Evolutionary conservation across 192 early-diverging fungal species (phyloP), one percentile per base, ranked within the genome.

Genomic region (Entophlyctis helioformis): DNA sequence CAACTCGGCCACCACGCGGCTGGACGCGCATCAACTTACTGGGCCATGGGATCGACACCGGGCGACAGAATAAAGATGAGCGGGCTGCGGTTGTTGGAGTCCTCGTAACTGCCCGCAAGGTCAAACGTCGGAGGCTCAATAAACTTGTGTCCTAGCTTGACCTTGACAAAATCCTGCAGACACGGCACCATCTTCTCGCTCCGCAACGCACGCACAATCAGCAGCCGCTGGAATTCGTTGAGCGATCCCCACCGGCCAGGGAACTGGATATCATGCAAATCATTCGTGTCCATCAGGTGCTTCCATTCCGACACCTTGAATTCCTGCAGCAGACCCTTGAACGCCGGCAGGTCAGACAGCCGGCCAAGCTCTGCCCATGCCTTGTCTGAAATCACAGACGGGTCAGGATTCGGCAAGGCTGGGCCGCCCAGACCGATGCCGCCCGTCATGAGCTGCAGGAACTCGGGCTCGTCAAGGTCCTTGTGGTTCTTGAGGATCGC

Each of bases 41-140:
- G 73, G 2, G 73, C 66, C 67, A 79, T 79, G 1, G 76, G 76
- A 56, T 79, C 76, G 8, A 79, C 76, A 16, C 76, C 76, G 12
- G 76, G 76, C n/a, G 73, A 76, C 16, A 79, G 49, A 48, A 79
- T 71, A 46, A 79, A 79, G 7, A 79, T 69, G 8, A 79, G 51
- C 10, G 76, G 69, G 2, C 62, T 59, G 19, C 61, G 52, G 46
- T 67, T 54, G 51, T 50, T 79, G 9, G 76, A 73, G 46, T 79
- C 76, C 24, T 79, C 76, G 45, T 57, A 79, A 60, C 70, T 74
- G 33, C 66, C 73, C 3, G 57, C 62, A 27, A 79, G 40, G 50
- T 79, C 73, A 54, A 79, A 79, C 21, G 73, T 72, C 6, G 76
- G 76, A 19, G 76, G 76, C 53, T 79, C 76, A 26, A 79, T 76